Percentiles rank a stretch among this genome's conserved stretches.
These are phyloP conservation scores for Jacaranda mimosifolia DNA, from an alignment of 257 asterid genomes.

Conservation along the genomic window DNA sequence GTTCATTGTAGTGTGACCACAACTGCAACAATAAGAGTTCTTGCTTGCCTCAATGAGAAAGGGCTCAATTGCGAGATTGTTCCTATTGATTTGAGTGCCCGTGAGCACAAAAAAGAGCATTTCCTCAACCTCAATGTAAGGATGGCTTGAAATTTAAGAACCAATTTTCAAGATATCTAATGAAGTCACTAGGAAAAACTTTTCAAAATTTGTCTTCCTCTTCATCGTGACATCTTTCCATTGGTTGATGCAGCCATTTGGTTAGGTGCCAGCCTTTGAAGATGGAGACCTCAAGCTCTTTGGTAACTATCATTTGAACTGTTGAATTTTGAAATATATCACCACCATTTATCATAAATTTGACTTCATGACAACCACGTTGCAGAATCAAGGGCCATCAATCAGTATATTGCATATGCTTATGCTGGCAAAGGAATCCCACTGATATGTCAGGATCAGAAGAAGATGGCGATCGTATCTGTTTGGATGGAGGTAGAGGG, in stretches of 20 bases:
- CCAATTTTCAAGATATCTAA: not conserved
- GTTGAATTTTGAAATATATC: not conserved
- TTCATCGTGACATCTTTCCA: not conserved
- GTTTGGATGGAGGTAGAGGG: constrained; percentile 73
- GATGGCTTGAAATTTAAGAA: not conserved
- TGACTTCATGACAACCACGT: not conserved
- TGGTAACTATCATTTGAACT: constrained; percentile 21
- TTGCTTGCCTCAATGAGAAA: constrained; percentile 56
- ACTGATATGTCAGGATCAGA: constrained; percentile 45
- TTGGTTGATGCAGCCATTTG: constrained; percentile 42
- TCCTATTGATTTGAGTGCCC: constrained; percentile 44
- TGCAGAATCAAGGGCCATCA: constrained; percentile 77
- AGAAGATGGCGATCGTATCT: constrained; percentile 42
- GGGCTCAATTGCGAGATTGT: constrained; percentile 55
- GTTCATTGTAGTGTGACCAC: constrained; percentile 53
- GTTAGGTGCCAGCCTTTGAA: constrained; percentile 49
- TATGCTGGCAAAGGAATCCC: constrained; percentile 57
- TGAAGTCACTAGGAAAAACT: not conserved
- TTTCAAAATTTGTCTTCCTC: not conserved
- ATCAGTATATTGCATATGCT: constrained; percentile 47
- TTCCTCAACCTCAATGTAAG: constrained; percentile 62
- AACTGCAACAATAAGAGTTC: constrained; percentile 52
- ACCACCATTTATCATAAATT: not conserved
- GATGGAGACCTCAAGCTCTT: constrained; percentile 46
- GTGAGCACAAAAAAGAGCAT: constrained; percentile 63